Base-by-base conservation (phyloP, 257 asterid genomes). In the Pogostemon cablin region DNA sequence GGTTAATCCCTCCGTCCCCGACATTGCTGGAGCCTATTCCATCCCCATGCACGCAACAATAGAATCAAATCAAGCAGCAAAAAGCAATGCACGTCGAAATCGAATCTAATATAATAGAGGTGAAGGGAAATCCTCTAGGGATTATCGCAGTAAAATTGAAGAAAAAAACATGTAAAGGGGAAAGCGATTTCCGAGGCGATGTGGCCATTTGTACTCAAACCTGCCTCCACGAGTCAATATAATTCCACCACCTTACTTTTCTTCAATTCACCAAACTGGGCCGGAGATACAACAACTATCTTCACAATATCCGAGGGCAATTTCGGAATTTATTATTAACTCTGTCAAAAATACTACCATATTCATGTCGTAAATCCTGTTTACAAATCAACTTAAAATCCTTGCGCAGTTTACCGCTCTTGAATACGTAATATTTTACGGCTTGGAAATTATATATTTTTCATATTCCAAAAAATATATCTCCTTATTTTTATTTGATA, bases 161-260 rank as follows among this genome's bases (percentile, higher is more conserved):
- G 50, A 65, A 72, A 46, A 43, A 62, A 69, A 49, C 58, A 53
- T 6, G 67, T 35, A 40, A 68, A 62, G 6, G 40, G 65, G 40
- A 68, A 64, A 52, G 80, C 68, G 76, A 64, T 75, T 81, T 72
- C 71, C 75, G 72, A 69, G 74, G 87, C 78, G 86, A 88, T 83
- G 77, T 83, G 88, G 81, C 87, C 89, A 85, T 85, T 81, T 75
- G 81, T 72, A 76, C 71, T 53, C 77, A 64, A 73, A 75, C 81
- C 83, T 70, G 76, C 72, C 77, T 83, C 87, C 92, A 84, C 91
- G 88, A 76, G 81, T 81, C 81, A 38, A 38, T 60, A 52, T 42
- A 63, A 1, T 65, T 25, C 41, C 73, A 64, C 72, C 42, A 38
- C 11, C 1, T 11, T 52, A 34, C 20, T 5, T 1, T 7, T 9